These are phyloP conservation scores for Escovopsis sp. DNA, from an alignment of 2,329 filamentous ascomycete species.

Conservation along the genomic window DNA sequence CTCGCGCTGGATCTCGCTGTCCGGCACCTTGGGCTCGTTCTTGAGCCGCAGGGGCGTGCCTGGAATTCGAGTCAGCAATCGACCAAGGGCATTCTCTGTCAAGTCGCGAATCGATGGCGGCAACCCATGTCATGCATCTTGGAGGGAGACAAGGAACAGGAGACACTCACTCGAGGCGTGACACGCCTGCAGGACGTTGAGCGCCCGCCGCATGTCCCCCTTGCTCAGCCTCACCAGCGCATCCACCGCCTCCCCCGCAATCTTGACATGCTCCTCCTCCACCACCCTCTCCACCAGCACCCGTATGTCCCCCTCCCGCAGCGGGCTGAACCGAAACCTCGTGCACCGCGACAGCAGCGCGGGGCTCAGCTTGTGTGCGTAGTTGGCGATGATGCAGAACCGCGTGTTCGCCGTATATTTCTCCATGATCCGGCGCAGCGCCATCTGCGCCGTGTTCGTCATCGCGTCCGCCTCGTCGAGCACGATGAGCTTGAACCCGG, in stretches of 20 bases:
- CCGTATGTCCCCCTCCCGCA: constrained; percentile 79
- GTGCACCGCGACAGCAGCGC: constrained; percentile 88
- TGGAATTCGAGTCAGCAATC: constrained; percentile 33
- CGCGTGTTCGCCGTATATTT: constrained; percentile 96
- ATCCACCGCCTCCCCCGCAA: constrained; percentile 64
- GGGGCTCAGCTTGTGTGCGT: constrained; percentile 92
- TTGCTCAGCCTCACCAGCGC: constrained; percentile 77
- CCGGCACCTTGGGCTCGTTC: constrained; percentile 41
- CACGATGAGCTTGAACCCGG: constrained; percentile 87
- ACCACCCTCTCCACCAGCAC: constrained; percentile 80
- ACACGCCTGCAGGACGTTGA: constrained; percentile 94
- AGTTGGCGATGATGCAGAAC: constrained; percentile 98
- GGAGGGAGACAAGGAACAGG: no score
- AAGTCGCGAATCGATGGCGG: no score
- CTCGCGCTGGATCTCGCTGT: constrained; percentile 58
- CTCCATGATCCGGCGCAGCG: constrained; percentile 91
- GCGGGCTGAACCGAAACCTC: constrained; percentile 81
- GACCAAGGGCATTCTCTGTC: constrained; percentile 28
- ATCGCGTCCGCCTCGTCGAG: constrained; percentile 98
- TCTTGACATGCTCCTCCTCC: constrained; percentile 71
- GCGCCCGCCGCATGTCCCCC: constrained; percentile 85
- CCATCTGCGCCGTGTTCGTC: constrained; percentile 98
- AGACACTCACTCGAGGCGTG: constrained; percentile 60
- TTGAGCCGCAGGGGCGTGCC: constrained; percentile 52
- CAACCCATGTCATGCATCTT: no score